Evolutionary conservation across 805 yeast genomes (phyloP), one percentile per base, ranked within the genome.

Genomic region (Starmerella asiatica): DNA sequence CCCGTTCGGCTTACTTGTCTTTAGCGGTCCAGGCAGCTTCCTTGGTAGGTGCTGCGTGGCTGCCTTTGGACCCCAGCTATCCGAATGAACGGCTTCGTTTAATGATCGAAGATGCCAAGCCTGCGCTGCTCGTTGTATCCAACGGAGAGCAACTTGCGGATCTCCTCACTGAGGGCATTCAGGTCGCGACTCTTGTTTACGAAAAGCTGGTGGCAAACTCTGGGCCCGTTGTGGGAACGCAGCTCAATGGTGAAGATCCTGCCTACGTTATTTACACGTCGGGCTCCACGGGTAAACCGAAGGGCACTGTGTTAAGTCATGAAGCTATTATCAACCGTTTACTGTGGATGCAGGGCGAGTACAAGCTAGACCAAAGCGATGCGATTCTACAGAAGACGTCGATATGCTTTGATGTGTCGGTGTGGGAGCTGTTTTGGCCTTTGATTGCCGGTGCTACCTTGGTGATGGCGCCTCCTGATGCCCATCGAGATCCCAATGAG

Each of bases 261-360:
- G 69, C 79, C 29, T 75, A 84, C 62, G 76, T 80, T 54, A 80
- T 80, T 85, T 80, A 79, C 65, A 80, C 93, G 16, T 80, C 91
- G 3, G 93, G 93, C 28, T 76, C 85, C 15, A 79, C 91, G 20
- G 91, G 91, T 46, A 69, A 71, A 44, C 93, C 93, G 48, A 80
- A 80, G 63, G 93, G 93, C 57, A 91, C 79, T 24, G 77, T 76
- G 36, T 62, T 80, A 3, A 36, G 41, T 24, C 45, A 44, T 28
- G 17, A 28, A 11, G 45, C 47, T 2, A 41, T 44, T 16, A 37
- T 38, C 3, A 44, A 44, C 24, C 40, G 47, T 1, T 11, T 44
- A 7, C 14, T 34, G 16, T 44, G 47, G 47, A 44, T 44, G 47
- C 45, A 44, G 18, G 14, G 19, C 23, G 37, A 34, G 34, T 44